These are phyloP conservation scores for Strobilomyces echinocephalus DNA, from an alignment of 768 basidiomycete genomes.

Conservation along the genomic window DNA sequence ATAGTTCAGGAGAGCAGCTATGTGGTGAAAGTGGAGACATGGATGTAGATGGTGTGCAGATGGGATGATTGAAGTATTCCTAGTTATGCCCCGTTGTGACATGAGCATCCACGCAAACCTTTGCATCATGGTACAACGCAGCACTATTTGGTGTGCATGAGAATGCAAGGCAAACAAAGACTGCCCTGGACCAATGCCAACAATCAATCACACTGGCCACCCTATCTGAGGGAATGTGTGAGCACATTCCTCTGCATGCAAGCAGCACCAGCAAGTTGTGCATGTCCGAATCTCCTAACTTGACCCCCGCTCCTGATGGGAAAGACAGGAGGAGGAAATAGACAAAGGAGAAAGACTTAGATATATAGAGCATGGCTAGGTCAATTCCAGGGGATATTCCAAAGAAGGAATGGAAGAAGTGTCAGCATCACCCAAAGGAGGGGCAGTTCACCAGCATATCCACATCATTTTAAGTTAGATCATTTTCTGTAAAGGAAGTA, in stretches of 20 bases:
- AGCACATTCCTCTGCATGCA: slow-evolving; percentile 27
- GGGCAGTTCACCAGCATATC: slow-evolving; percentile 33
- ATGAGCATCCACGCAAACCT: too few species aligned
- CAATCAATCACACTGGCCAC: slow-evolving; percentile 38
- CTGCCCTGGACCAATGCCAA: too few species aligned
- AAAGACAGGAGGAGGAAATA: slow-evolving; percentile 45
- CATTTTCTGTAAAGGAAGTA: slow-evolving; percentile 38
- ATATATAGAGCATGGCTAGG: slow-evolving; percentile 30
- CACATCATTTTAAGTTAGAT: slow-evolving; percentile 31
- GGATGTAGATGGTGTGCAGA: too few species aligned
- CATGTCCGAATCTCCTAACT: slow-evolving; percentile 59
- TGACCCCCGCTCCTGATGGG: slow-evolving; percentile 37
- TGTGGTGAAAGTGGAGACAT: too few species aligned
- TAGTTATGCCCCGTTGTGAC: too few species aligned
- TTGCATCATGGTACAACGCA: too few species aligned
- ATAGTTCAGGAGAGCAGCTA: too few species aligned
- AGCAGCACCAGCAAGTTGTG: slow-evolving; percentile 34
- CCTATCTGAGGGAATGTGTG: slow-evolving; percentile 43
- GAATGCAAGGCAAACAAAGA: too few species aligned
- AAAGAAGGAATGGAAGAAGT: slow-evolving; percentile 59
- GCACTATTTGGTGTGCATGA: too few species aligned
- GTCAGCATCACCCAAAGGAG: slow-evolving; percentile 42
- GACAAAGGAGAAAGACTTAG: slow-evolving; percentile 47
- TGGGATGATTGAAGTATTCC: too few species aligned
- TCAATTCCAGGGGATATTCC: slow-evolving; percentile 36